phyloP scores from a whole-genome alignment of 495 filamentous ascomycete genomes.

The Penicillium pancosmium region DNA sequence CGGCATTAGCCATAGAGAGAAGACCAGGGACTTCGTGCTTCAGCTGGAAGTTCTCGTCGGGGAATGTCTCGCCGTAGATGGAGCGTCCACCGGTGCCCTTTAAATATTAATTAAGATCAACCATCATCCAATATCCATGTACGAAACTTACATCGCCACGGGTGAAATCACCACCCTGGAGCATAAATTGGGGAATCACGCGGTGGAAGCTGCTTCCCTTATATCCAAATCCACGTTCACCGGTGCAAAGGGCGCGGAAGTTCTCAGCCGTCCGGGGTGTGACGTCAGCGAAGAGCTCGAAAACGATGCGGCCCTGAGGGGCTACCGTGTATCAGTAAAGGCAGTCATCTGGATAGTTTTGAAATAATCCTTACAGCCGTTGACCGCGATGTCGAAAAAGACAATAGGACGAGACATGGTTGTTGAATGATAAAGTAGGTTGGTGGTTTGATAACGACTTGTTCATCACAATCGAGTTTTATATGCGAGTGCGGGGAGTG shows the following conservation, averaged over 20 bases:
- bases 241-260: slow-evolving; percentile 86
- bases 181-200: slow-evolving; percentile 91
- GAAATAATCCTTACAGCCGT: not conserved
- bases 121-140: no score
- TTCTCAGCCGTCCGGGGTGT: slow-evolving; percentile 89
- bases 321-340: not conserved
- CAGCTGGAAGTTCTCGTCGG: slow-evolving; percentile 81
- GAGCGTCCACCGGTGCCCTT: slow-evolving; percentile 84
- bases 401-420: not conserved
- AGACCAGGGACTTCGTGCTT: slow-evolving; percentile 81
- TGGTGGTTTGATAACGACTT: not conserved
- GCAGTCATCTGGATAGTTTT: not conserved
- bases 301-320: slow-evolving; percentile 68
- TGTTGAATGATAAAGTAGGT: not conserved
- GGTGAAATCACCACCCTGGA: slow-evolving; percentile 47
- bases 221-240: slow-evolving; percentile 83
- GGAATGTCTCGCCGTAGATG: slow-evolving; percentile 89
- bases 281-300: slow-evolving; percentile 79
- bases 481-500: not conserved
- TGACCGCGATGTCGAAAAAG: not conserved
- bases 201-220: slow-evolving; percentile 83
- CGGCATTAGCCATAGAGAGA: slow-evolving; percentile 89
- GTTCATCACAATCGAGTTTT: not conserved
- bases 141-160: slow-evolving; percentile 66
- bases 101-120: slow-evolving; percentile 2